phyloP scores from a whole-genome alignment of 2,329 filamentous ascomycete species.

The Penicillium sp. region DNA sequence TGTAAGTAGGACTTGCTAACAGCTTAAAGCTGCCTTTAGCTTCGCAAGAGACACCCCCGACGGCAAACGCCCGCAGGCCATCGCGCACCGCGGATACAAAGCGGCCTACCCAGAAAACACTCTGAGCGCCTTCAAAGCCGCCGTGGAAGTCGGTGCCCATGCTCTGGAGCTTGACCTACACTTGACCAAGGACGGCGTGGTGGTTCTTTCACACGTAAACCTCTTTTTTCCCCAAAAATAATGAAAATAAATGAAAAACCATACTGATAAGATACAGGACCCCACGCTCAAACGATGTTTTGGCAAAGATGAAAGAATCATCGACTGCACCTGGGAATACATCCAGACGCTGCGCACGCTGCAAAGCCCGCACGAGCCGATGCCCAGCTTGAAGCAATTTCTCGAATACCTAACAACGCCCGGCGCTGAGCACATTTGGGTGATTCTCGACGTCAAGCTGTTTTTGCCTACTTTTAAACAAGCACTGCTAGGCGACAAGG shows the following conservation, averaged over 20 bases:
- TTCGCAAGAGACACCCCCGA: slow-evolving; percentile 13
- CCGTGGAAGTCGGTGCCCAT: slow-evolving; percentile 69
- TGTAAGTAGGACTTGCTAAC: background rate
- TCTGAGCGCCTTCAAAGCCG: slow-evolving; percentile 70
- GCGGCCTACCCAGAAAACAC: slow-evolving; percentile 79
- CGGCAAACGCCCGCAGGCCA: slow-evolving; percentile 29
- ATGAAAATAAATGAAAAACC: no score
- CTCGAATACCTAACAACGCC: slow-evolving; percentile 66
- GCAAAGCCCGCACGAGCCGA: slow-evolving; percentile 61
- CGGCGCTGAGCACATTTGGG: slow-evolving; percentile 66
- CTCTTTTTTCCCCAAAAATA: background rate
- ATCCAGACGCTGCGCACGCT: slow-evolving; percentile 65
- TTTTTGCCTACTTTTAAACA: background rate
- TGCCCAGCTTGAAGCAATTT: slow-evolving; percentile 72
- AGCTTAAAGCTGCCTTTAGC: slow-evolving; percentile 10
- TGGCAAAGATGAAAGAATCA: slow-evolving; percentile 66
- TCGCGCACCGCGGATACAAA: slow-evolving; percentile 53
- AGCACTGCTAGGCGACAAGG: slow-evolving; percentile 7
- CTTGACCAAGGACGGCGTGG: slow-evolving; percentile 73
- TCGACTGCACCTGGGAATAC: slow-evolving; percentile 72
- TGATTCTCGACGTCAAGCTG: slow-evolving; percentile 88
- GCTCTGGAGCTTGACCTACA: slow-evolving; percentile 91
- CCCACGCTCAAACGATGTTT: slow-evolving; percentile 75
- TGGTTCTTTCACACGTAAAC: slow-evolving; percentile 74
- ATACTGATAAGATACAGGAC: slow-evolving; percentile 65